These are phyloP conservation scores for Hypoxylon fragiforme DNA, from an alignment of 495 filamentous ascomycete genomes.

Conservation along the genomic window DNA sequence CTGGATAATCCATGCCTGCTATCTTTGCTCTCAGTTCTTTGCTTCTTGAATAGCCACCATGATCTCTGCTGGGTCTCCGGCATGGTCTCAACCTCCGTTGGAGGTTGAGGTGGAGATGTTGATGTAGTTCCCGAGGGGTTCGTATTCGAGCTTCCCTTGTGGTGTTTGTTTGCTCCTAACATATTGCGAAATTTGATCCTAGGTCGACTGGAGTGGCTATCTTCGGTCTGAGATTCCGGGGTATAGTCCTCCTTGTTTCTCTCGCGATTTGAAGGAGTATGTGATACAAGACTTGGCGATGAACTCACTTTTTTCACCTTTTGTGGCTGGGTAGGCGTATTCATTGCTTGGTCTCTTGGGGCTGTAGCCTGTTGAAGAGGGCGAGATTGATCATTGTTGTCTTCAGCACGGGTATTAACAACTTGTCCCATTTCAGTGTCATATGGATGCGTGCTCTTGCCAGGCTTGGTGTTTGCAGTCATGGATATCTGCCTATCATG, in stretches of 20 bases:
- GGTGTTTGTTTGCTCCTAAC: neutral
- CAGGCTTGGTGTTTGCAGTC: constrained; percentile 6
- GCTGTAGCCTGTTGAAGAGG: neutral
- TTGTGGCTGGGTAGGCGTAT: neutral
- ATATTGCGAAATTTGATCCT: constrained; percentile 12
- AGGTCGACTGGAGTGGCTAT: neutral
- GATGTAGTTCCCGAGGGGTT: constrained; percentile 1
- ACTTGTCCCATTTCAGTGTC: constrained; percentile 28
- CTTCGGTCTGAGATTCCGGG: constrained; percentile 1
- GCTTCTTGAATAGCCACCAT: constrained; percentile 16
- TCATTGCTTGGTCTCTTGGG: neutral
- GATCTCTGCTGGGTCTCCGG: neutral
- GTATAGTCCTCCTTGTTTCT: neutral
- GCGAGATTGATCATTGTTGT: too few relatives aligned
- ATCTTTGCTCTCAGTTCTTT: neutral
- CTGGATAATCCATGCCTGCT: neutral
- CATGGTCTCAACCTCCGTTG: neutral
- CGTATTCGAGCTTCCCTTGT: neutral
- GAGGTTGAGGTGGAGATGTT: neutral
- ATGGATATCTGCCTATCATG: neutral
- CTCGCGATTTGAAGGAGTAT: neutral
- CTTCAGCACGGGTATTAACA: neutral
- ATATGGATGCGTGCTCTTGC: constrained; percentile 35
- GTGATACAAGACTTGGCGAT: constrained; percentile 1
- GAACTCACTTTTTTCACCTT: constrained; percentile 9